Evolutionary conservation across 495 filamentous ascomycete species (phyloP).

Genomic region (Penicillium maclennaniae): DNA sequence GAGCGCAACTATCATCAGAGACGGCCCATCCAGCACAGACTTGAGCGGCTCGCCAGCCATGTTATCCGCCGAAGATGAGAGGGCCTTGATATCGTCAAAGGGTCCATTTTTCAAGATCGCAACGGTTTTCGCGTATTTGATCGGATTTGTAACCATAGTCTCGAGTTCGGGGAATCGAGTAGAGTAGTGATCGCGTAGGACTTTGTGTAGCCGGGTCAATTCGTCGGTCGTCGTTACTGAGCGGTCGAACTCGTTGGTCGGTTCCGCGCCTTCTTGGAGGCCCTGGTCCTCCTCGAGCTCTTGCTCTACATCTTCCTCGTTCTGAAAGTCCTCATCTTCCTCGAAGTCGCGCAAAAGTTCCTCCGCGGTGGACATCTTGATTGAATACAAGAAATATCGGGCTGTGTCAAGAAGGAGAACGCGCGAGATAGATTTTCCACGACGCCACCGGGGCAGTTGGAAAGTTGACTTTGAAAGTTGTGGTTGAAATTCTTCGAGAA

Average conservation of each 20-base stretch:
- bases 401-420: neutral
- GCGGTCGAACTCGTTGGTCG: constrained; percentile 85
- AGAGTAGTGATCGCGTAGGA: constrained; percentile 92
- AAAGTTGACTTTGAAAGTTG: neutral
- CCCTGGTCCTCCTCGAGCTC: constrained; percentile 28
- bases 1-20: constrained; percentile 92
- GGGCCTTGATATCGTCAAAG: constrained; percentile 78
- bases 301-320: constrained; percentile 23
- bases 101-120: constrained; percentile 91
- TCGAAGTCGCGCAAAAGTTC: constrained; percentile 47
- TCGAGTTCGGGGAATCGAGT: constrained; percentile 94
- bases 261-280: constrained; percentile 20
- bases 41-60: constrained; percentile 69
- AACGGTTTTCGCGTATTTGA: constrained; percentile 95
- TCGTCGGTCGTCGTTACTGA: constrained; percentile 89
- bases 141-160: constrained; percentile 81
- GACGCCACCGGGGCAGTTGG: constrained; percentile 10
- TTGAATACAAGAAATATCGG: neutral
- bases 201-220: constrained; percentile 91
- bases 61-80: constrained; percentile 69
- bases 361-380: constrained; percentile 43
- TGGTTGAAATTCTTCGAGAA: neutral
- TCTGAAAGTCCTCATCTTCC: constrained; percentile 34
- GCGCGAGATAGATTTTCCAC: constrained; percentile 1
- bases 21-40: constrained; percentile 77